Percentiles rank a stretch among this genome's conserved stretches.
These are phyloP conservation scores for Tricholoma saponaceum DNA, from an alignment of 768 basidiomycete species.

Conservation along the genomic window DNA sequence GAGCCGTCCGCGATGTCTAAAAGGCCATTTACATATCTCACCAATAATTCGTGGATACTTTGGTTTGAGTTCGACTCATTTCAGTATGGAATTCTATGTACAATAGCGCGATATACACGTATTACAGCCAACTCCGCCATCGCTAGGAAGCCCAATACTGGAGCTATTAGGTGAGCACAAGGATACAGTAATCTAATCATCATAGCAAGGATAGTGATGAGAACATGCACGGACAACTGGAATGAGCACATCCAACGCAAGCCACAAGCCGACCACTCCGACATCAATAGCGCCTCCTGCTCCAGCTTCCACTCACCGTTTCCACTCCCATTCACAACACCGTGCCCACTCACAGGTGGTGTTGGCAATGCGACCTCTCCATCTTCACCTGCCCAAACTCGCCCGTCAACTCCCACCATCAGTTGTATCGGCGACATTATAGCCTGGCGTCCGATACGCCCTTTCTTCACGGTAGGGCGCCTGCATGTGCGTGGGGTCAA, in stretches of 20 bases:
- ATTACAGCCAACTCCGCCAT: too few relatives aligned
- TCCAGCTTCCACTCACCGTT: background rate
- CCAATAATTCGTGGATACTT: too few relatives aligned
- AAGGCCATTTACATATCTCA: too few relatives aligned
- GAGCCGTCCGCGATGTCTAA: too few relatives aligned
- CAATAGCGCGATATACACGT: too few relatives aligned
- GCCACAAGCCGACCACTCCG: background rate
- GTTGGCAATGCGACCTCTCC: background rate
- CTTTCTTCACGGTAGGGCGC: slow-evolving; percentile 32
- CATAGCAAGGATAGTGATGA: background rate
- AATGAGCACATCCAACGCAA: background rate
- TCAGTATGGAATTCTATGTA: too few relatives aligned
- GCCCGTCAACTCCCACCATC: slow-evolving; percentile 25
- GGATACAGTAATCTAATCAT: background rate
- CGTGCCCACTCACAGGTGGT: background rate
- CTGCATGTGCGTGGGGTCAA: slow-evolving; percentile 48
- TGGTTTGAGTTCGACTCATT: too few relatives aligned
- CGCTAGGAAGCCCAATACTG: too few relatives aligned
- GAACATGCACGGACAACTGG: background rate
- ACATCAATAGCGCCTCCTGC: background rate
- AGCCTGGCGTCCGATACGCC: slow-evolving; percentile 11
- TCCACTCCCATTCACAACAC: background rate
- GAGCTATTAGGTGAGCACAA: too few relatives aligned
- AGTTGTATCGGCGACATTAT: background rate
- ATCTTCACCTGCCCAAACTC: slow-evolving; percentile 39